Percentiles rank a stretch among this genome's conserved stretches.
Conservation (phyloP, 2,329 filamentous ascomycete genomes). For the Cytospora mali region DNA sequence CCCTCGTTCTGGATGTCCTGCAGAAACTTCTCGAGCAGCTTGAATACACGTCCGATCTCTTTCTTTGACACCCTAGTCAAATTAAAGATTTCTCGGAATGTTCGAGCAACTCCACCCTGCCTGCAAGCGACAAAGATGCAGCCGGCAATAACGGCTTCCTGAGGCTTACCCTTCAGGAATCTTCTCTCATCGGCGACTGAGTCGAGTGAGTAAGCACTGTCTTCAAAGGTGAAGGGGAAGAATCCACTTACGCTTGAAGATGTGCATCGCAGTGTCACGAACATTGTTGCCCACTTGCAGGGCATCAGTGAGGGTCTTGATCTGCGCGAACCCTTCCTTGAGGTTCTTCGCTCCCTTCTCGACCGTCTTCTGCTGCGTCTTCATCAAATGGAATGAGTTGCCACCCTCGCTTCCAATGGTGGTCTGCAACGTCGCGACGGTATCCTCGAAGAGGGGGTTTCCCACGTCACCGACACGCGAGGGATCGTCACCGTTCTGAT, state of each 20-base stretch:
- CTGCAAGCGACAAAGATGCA: slow-evolving; percentile 98
- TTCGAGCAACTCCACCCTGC: slow-evolving; percentile 82
- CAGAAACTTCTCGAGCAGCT: slow-evolving; percentile 86
- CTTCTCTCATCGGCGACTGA: slow-evolving; percentile 81
- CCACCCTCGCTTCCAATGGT: slow-evolving; percentile 80
- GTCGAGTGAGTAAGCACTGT: not conserved
- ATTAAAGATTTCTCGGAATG: slow-evolving; percentile 92
- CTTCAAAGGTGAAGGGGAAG: not conserved
- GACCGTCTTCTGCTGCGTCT: slow-evolving; percentile 68
- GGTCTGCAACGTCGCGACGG: slow-evolving; percentile 70
- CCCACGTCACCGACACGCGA: slow-evolving; percentile 95
- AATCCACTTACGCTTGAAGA: slow-evolving; percentile 68
- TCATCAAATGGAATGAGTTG: slow-evolving; percentile 73
- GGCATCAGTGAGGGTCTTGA: slow-evolving; percentile 82
- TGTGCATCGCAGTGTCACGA: slow-evolving; percentile 87
- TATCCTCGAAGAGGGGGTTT: slow-evolving; percentile 86
- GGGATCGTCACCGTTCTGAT: slow-evolving; percentile 93
- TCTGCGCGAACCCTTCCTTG: slow-evolving; percentile 79
- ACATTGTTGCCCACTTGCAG: slow-evolving; percentile 81
- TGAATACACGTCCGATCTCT: slow-evolving; percentile 95
- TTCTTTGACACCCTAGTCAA: slow-evolving; percentile 95
- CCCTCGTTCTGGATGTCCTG: slow-evolving; percentile 70
- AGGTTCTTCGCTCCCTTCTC: slow-evolving; percentile 48
- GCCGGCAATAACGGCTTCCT: slow-evolving; percentile 90
- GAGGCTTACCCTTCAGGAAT: slow-evolving; percentile 91